phyloP scores from a whole-genome alignment of 768 basidiomycete species.

The Pleurotus sapidus region DNA sequence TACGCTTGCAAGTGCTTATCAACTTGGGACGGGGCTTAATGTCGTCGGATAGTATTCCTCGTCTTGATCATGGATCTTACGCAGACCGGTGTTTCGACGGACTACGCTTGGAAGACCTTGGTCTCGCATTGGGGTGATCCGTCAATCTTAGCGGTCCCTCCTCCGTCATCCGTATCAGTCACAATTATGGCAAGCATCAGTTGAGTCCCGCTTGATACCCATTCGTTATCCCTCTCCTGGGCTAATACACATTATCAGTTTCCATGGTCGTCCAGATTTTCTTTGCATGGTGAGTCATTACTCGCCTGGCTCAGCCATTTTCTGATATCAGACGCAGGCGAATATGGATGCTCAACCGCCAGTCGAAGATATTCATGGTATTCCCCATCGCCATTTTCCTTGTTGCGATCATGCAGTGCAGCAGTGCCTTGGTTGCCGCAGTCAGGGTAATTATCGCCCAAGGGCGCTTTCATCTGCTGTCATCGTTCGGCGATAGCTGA shows the following conservation, averaged over 20 bases:
- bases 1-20: background rate
- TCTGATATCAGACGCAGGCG: background rate
- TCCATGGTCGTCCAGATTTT: slow-evolving; percentile 17
- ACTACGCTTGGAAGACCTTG: slow-evolving; percentile 17
- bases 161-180: slow-evolving; percentile 11
- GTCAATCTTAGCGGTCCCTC: slow-evolving; percentile 10
- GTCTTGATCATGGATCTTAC: slow-evolving; percentile 15
- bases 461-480: background rate
- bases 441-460: background rate
- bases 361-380: slow-evolving; percentile 6
- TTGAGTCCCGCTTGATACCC: background rate
- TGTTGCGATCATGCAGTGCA: background rate
- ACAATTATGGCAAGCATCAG: slow-evolving; percentile 14
- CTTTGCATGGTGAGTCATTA: slow-evolving; percentile 16
- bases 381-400: slow-evolving; percentile 4
- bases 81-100: slow-evolving; percentile 16
- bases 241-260: slow-evolving; percentile 6
- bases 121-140: slow-evolving; percentile 17
- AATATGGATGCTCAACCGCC: background rate
- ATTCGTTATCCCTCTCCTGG: background rate
- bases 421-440: background rate
- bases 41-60: slow-evolving; percentile 1
- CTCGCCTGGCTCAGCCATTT: background rate
- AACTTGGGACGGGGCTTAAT: background rate
- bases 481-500: no score